Evolutionary conservation across 805 yeast genomes (phyloP), one percentile per base, ranked within the genome.

Genomic region (Myxozyma lipomycoides): DNA sequence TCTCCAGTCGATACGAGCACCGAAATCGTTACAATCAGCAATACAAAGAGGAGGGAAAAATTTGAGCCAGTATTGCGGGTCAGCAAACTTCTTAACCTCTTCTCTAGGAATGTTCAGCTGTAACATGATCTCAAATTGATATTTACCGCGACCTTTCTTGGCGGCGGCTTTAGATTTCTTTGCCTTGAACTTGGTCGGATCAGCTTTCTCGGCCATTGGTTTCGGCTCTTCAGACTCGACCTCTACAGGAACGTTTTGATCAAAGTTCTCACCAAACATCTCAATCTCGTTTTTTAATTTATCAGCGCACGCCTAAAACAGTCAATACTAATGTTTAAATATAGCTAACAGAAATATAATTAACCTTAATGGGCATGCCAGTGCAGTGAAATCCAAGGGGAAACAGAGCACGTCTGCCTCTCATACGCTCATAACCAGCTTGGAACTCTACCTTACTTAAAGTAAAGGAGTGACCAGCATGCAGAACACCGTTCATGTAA

Each of bases 301-400:
- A 72, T 91, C 98, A 44, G 98, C 98, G 64, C 96, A 79, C 25
- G 98, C 91, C 51, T 52, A 21, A 2, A 67, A 81, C 77, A 12
- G 12, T 10, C 5, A 15, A 35, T 5, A 43, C n/a, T n/a, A n/a
- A n/a, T n/a, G n/a, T n/a, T n/a, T n/a, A n/a, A n/a, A n/a, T n/a
- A n/a, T n/a, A n/a, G n/a, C n/a, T n/a, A n/a, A n/a, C n/a, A n/a
- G n/a, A n/a, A n/a, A n/a, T n/a, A 28, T 28, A 7, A 35, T 4
- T 6, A 30, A 52, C 56, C 64, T 70, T 71, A 68, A 93, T 93
- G 48, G 98, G 98, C 96, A 93, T 85, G 77, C 98, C 98, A 32
- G 98, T 93, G 78, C 98, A 93, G 72, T 93, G 98, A 84, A 91
- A 93, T 44, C 98, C 98, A 51, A 93, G 77, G 45, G 98, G 98